Percentiles rank a stretch among this genome's conserved stretches.
phyloP scores from a whole-genome alignment of 257 asterid species.

The Lycium ferocissimum region DNA sequence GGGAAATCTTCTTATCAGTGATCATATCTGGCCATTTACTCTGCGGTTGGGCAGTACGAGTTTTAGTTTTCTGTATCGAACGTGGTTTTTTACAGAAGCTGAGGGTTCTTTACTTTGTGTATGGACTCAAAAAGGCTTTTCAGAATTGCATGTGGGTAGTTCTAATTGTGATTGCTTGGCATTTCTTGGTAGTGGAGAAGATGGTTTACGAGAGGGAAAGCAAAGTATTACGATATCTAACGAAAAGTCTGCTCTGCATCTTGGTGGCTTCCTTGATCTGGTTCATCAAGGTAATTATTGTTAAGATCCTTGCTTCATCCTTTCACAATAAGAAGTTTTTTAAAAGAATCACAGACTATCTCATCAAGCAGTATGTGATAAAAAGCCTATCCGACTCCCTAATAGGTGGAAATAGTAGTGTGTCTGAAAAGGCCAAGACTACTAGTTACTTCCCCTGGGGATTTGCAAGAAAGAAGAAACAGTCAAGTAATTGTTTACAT shows the following conservation, averaged over 20 bases:
- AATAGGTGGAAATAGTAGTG: conserved; percentile 56
- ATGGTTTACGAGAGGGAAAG: conserved; percentile 49
- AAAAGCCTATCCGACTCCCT: conserved; percentile 73
- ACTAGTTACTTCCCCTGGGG: background rate
- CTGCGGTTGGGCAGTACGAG: conserved; percentile 76
- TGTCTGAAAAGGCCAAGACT: conserved; percentile 47
- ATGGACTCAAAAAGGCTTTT: conserved; percentile 76
- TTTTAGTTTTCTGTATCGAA: conserved; percentile 65
- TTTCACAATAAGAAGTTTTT: conserved; percentile 82
- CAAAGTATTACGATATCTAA: conserved; percentile 56
- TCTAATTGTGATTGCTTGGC: conserved; percentile 79
- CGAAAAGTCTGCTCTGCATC: conserved; percentile 78
- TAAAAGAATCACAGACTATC: conserved; percentile 71
- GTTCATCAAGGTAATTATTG: conserved; percentile 71
- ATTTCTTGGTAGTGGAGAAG: conserved; percentile 61
- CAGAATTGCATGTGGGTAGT: conserved; percentile 80
- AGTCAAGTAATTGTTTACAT: background rate
- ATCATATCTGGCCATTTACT: conserved; percentile 73
- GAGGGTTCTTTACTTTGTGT: conserved; percentile 76
- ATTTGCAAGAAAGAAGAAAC: background rate
- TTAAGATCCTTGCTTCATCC: conserved; percentile 80
- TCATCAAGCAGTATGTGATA: conserved; percentile 76
- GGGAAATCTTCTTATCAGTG: conserved; percentile 77
- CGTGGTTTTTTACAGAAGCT: conserved; percentile 64
- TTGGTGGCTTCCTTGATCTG: conserved; percentile 75